Evolutionary conservation across 345 rosid genomes (phyloP).

Genomic region (Rhodamnia rubescens): DNA sequence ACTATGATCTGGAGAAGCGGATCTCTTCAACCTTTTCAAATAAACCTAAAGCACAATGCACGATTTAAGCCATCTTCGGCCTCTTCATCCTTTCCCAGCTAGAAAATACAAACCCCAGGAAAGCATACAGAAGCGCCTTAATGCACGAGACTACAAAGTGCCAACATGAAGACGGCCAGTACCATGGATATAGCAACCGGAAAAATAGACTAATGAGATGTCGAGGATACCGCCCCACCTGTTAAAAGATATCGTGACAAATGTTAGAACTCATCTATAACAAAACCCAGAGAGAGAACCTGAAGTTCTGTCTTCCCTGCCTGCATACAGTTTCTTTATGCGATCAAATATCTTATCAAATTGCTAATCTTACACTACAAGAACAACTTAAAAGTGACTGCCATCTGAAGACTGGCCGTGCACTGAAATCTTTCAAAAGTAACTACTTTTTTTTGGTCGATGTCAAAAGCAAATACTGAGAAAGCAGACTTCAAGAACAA

Average conservation of each 20-base stretch:
- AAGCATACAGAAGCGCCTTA: slow-evolving; percentile 39
- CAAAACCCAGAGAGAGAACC: background rate
- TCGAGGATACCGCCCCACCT: slow-evolving; percentile 93
- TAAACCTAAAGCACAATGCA: background rate
- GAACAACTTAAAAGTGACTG: background rate
- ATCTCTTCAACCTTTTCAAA: background rate
- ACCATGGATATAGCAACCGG: slow-evolving; percentile 92
- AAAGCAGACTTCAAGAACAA: background rate
- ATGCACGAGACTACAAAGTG: slow-evolving; percentile 68
- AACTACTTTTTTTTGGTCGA: no score
- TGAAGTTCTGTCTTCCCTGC: background rate
- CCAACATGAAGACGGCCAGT: slow-evolving; percentile 99
- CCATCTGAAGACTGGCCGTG: background rate
- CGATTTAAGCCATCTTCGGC: slow-evolving; percentile 16
- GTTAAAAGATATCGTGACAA: background rate
- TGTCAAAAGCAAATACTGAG: background rate
- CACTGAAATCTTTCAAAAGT: background rate
- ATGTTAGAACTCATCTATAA: background rate
- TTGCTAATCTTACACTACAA: background rate
- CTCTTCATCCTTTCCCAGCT: slow-evolving; percentile 39
- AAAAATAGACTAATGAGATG: slow-evolving; percentile 94
- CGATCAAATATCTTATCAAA: background rate
- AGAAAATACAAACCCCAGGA: slow-evolving; percentile 40
- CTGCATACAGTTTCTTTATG: background rate
- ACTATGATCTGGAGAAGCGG: background rate